These are phyloP conservation scores for Parachaetomium inaequale DNA, from an alignment of 495 filamentous ascomycete species.

Conservation along the genomic window DNA sequence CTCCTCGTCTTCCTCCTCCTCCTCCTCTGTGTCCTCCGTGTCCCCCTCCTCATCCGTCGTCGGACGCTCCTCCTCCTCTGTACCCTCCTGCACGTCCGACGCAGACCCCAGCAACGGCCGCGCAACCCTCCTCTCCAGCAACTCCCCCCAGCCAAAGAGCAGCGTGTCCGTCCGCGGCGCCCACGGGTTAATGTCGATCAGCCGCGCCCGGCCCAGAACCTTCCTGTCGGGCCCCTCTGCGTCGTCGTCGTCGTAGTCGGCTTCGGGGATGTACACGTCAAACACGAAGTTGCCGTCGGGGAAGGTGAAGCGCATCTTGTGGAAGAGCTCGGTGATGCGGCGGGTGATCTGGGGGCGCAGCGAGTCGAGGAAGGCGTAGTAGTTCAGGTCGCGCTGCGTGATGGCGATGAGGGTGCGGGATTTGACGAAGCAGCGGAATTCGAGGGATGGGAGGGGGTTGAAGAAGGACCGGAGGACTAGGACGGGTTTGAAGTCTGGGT, in stretches of 20 bases:
- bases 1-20: constrained; percentile 56
- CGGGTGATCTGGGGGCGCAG: constrained; percentile 60
- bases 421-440: constrained; percentile 94
- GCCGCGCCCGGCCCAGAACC: constrained; percentile 58
- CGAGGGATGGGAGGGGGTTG: constrained; percentile 80
- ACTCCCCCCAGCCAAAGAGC: constrained; percentile 86
- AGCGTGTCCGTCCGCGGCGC: constrained; percentile 83
- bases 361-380: constrained; percentile 74
- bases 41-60: constrained; percentile 18
- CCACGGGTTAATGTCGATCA: constrained; percentile 96
- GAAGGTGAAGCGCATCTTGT: constrained; percentile 68
- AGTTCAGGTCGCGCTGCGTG: constrained; percentile 83
- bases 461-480: constrained; percentile 83
- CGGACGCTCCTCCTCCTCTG: constrained; percentile 28
- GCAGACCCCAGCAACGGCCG: constrained; percentile 41
- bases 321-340: constrained; percentile 68
- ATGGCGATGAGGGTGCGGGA: constrained; percentile 72
- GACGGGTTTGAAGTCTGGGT: constrained; percentile 39
- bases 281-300: constrained; percentile 82
- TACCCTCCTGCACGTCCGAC: constrained; percentile 32
- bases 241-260: constrained; percentile 46
- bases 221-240: neutral
- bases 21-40: constrained; percentile 34
- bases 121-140: constrained; percentile 66
- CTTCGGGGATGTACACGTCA: constrained; percentile 84